Percentiles rank a stretch among this genome's conserved stretches.
Conservation (phyloP, 139 green algal genomes). For the Chlorella ohadii region DNA sequence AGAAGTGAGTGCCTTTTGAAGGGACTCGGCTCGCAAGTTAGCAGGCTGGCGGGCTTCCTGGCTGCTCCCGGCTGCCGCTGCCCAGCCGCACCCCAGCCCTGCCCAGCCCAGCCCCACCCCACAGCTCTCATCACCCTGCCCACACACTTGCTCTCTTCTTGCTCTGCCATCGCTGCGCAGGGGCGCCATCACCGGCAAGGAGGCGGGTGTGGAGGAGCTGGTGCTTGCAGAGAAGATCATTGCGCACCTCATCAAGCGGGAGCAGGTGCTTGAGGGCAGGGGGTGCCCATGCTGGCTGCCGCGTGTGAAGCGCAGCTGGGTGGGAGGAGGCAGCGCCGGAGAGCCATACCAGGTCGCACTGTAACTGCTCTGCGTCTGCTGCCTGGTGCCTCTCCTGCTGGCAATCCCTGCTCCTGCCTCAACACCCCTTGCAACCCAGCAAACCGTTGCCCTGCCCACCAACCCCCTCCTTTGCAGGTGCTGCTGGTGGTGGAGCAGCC, state of each 20-base stretch:
- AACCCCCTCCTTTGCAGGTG: conserved; percentile 21
- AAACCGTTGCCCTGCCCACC: background rate
- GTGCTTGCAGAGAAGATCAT: conserved; percentile 71
- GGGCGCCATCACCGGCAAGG: conserved; percentile 47
- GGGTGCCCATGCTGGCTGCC: no score
- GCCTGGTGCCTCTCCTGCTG: no score
- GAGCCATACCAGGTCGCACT: no score
- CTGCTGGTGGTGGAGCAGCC: conserved; percentile 76
- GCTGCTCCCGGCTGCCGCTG: background rate
- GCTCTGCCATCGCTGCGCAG: background rate
- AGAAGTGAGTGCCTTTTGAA: conserved; percentile 38
- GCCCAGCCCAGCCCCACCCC: no score
- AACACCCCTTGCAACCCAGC: background rate
- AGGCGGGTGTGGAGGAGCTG: conserved; percentile 56
- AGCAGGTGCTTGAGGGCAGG: conserved; percentile 50
- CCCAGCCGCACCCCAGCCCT: no score
- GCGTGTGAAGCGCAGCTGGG: background rate
- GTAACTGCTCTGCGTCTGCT: no score
- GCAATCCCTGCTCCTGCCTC: background rate
- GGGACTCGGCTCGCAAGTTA: no score
- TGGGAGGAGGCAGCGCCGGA: no score
- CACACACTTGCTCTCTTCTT: no score
- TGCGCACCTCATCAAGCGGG: conserved; percentile 73
- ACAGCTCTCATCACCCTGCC: no score
- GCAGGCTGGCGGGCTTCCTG: background rate